Evolutionary conservation across 306 rosid species (phyloP), one percentile per base, ranked within the genome.

Genomic region (Vicia sativa): DNA sequence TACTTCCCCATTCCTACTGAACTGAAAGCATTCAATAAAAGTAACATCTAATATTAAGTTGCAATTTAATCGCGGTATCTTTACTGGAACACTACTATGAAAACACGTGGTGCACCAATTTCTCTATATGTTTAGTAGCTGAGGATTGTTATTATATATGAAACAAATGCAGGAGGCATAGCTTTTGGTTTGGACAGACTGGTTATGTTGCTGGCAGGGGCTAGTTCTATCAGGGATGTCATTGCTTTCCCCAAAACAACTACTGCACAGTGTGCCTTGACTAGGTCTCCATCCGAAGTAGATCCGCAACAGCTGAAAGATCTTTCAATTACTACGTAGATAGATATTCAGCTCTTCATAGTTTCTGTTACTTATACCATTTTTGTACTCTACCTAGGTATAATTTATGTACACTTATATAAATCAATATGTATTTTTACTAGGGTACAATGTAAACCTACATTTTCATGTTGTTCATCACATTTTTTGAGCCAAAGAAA

Each of bases 201-300:
- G 80, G 96, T 90, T 3, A 93, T 93, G 98, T 37, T 93, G 83
- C 74, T 90, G 72, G 95, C 97, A 0, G 95, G 91, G 9, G 90
- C 89, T 38, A 89, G 78, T 74, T 93, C 98, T 58, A 90, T 93
- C 21, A 87, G 98, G 73, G 98, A 93, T 81, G 98, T 90, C 72
- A 88, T 93, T 69, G 96, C 97, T 60, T 93, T 93, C 80, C 98
- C 98, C 0, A 93, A 93, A 80, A 93, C 96, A 8, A 88, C 93
- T 9, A 93, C 97, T 29, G 97, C 97, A 11, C 98, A 93, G 62
- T 93, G 98, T 72, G 97, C 95, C 64, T 97, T 93, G 70, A 90
- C 98, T 0, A 77, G 77, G 49, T 66, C 97, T 31, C 97, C 97
- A 6, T 88, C 98, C 0, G 96, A 86, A 68, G 96, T 90, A 14